phyloP scores from a whole-genome alignment of 805 yeast genomes.

The Lipomyces spencermartinsiae region DNA sequence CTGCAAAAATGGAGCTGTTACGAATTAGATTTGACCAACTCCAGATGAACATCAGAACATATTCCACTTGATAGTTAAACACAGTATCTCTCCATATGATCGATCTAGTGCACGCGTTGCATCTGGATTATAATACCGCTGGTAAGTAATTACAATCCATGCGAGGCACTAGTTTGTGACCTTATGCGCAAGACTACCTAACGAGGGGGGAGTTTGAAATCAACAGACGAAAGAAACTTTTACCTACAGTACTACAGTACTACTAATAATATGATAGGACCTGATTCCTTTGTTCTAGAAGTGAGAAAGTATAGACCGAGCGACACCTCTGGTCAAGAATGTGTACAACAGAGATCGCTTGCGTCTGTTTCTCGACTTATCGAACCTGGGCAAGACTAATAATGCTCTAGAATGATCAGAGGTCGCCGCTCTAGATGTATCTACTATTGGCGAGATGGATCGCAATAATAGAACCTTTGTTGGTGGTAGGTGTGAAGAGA shows the following conservation, averaged over 20 bases:
- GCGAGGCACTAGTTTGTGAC: not conserved
- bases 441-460: not conserved
- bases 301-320: not conserved
- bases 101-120: not conserved
- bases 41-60: not conserved
- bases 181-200: not conserved
- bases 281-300: not conserved
- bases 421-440: not conserved
- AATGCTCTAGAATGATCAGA: not conserved
- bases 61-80: not conserved
- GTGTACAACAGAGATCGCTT: not conserved
- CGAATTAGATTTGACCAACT: conserved; percentile 1
- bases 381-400: not conserved
- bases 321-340: not conserved
- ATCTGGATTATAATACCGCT: not conserved
- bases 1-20: not conserved
- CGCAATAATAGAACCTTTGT: not conserved
- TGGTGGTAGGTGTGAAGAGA: not conserved
- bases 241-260: conserved; percentile 5
- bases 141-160: not conserved
- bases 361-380: not conserved
- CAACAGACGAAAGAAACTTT: not conserved
- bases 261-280: not conserved
- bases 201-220: not conserved
- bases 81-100: not conserved